These are phyloP conservation scores for Penicillium paradoxum DNA, from an alignment of 495 filamentous ascomycete genomes.

Conservation along the genomic window DNA sequence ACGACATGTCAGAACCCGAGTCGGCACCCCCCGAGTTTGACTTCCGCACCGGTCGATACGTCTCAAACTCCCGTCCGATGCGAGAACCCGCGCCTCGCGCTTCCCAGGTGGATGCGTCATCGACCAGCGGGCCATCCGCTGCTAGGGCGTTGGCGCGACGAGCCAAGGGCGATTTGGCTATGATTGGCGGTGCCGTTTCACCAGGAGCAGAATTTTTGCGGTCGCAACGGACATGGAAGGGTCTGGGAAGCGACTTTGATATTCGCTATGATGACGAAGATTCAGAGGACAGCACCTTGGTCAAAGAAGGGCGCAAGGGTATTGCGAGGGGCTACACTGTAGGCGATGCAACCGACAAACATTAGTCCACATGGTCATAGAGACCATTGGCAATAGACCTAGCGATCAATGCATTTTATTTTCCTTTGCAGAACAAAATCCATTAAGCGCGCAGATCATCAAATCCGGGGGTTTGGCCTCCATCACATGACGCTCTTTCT, in stretches of 20 bases:
- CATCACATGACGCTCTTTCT: slow-evolving; percentile 25
- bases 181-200: slow-evolving; percentile 74
- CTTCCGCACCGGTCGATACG: slow-evolving; percentile 78
- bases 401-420: slow-evolving; percentile 3
- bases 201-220: slow-evolving; percentile 85
- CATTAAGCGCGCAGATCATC: background rate
- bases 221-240: slow-evolving; percentile 83
- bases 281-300: slow-evolving; percentile 41
- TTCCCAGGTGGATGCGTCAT: slow-evolving; percentile 31
- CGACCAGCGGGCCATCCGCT: slow-evolving; percentile 27
- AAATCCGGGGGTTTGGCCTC: slow-evolving; percentile 4
- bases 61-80: slow-evolving; percentile 82
- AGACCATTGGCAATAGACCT: slow-evolving; percentile 7
- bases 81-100: slow-evolving; percentile 34
- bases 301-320: slow-evolving; percentile 83
- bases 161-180: slow-evolving; percentile 64
- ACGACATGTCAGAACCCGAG: slow-evolving; percentile 55
- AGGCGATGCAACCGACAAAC: slow-evolving; percentile 46
- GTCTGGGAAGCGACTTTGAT: slow-evolving; percentile 81
- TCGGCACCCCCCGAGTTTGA: slow-evolving; percentile 87
- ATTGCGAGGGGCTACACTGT: slow-evolving; percentile 87
- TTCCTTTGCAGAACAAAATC: background rate
- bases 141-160: slow-evolving; percentile 52
- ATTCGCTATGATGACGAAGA: slow-evolving; percentile 61
- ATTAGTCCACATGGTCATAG: slow-evolving; percentile 22